These are phyloP conservation scores for Cordyceps fumosorosea DNA, from an alignment of 2,329 filamentous ascomycete genomes.

Conservation along the genomic window DNA sequence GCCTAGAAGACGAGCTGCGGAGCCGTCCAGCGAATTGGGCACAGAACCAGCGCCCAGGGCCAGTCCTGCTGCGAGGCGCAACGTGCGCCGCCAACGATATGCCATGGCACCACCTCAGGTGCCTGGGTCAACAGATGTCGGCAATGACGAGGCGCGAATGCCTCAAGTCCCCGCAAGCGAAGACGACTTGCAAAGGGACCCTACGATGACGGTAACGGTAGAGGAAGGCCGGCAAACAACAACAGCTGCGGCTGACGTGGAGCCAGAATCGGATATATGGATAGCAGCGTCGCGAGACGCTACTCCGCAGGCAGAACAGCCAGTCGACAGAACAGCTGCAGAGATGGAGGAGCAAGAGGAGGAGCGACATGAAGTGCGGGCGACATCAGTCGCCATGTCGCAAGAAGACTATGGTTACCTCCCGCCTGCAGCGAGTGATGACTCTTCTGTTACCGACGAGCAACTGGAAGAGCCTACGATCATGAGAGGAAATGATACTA, in stretches of 20 bases:
- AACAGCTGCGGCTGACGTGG: conserved; percentile 18
- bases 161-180: conserved; percentile 19
- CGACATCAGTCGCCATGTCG: background rate
- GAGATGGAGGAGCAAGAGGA: background rate
- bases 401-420: conserved; percentile 24
- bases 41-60: conserved; percentile 15
- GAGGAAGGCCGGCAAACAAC: background rate
- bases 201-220: conserved; percentile 16
- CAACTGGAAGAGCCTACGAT: conserved; percentile 17
- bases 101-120: conserved; percentile 23
- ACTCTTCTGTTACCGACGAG: conserved; percentile 28
- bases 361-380: background rate
- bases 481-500: conserved; percentile 30
- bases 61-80: conserved; percentile 15
- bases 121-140: conserved; percentile 20
- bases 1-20: conserved; percentile 15
- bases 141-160: conserved; percentile 13
- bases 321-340: conserved; percentile 7
- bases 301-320: conserved; percentile 25
- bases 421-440: conserved; percentile 26
- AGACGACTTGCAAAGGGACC: conserved; percentile 25
- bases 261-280: conserved; percentile 41
- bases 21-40: conserved; percentile 23
- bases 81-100: conserved; percentile 18
- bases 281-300: conserved; percentile 34